Percentiles rank a stretch among this genome's conserved stretches.
Conservation (phyloP, 192 early-diverging fungal genomes). For the Kappamyces sp. region DNA sequence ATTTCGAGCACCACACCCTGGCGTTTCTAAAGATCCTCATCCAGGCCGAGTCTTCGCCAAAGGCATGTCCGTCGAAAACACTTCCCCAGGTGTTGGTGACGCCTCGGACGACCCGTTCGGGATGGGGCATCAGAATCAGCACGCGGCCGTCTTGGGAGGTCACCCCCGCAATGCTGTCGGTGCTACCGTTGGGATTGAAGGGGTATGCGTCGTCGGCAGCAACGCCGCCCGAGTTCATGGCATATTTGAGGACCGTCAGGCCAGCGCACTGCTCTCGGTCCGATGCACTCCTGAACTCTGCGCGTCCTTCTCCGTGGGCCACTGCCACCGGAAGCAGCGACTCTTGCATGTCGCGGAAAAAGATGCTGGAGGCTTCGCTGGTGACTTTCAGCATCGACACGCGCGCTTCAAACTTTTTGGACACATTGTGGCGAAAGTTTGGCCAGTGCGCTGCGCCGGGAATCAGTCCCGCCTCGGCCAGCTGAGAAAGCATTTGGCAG, state of each 20-base stretch:
- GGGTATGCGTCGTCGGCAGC: slow-evolving; percentile 80
- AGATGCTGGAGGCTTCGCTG: slow-evolving; percentile 49
- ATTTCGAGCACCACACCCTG: slow-evolving; percentile 69
- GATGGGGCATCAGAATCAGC: slow-evolving; percentile 97
- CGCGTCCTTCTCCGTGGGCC: slow-evolving; percentile 96
- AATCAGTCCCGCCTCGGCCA: slow-evolving; percentile 79
- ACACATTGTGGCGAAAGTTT: slow-evolving; percentile 81
- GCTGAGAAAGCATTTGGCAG: slow-evolving; percentile 91
- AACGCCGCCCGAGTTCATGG: slow-evolving; percentile 68
- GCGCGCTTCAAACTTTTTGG: slow-evolving; percentile 95
- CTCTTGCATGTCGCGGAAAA: slow-evolving; percentile 87
- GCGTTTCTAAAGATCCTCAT: slow-evolving; percentile 91
- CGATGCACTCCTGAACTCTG: slow-evolving; percentile 56
- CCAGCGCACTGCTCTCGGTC: slow-evolving; percentile 48
- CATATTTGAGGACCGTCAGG: slow-evolving; percentile 49
- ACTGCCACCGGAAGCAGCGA: slow-evolving; percentile 88
- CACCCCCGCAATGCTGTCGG: slow-evolving; percentile 81
- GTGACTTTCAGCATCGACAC: slow-evolving; percentile 70
- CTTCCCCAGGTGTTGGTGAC: slow-evolving; percentile 83
- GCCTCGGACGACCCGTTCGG: slow-evolving; percentile 83
- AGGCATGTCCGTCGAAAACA: slow-evolving; percentile 29
- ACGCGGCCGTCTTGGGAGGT: slow-evolving; percentile 81
- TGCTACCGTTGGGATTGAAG: slow-evolving; percentile 94
- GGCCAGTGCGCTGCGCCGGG: slow-evolving; percentile 89
- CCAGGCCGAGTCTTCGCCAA: slow-evolving; percentile 80